Base-by-base conservation (phyloP, 805 yeast genomes). In the Saccharomyces jurei region DNA sequence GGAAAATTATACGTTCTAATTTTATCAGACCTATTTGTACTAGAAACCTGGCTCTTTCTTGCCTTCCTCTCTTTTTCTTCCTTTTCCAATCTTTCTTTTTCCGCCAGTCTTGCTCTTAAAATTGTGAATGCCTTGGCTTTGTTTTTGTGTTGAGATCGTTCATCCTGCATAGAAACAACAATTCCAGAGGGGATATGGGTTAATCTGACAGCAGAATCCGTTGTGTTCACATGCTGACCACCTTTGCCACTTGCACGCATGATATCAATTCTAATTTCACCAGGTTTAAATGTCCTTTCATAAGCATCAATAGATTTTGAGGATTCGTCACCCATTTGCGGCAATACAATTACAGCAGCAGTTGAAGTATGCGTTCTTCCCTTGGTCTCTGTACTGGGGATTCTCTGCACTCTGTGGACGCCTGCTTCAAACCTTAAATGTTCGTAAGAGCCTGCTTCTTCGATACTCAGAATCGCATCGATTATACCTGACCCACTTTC, bases 171-270 rank as follows among this genome's bases (percentile, higher is more conserved):
- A 50, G 83, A 78, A 2, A 94, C 97, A 4, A 82, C 83, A 44
- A 89, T 83, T 2, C 97, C 97, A 0, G 96, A 83, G 4, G 98
- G 97, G 14, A 87, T 75, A 72, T 94, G 99, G 1, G 92, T 89
- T 28, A 94, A 73, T 62, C 99, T 78, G 13, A 94, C 98, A 0
- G 99, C 99, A 1, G 97, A 89, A 66, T 92, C 98, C 0, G 98
- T 94, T 13, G 96, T 92, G 67, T 92, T 92, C 41, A 92, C 99
- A 66, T 92, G 98, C 73, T 92, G 99, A 0, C 99, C 99, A 54
- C 99, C 99, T 59, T 94, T 86, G 2, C 99, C 99, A 54, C 96
- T 83, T 0, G 98, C 89, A 61, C 99, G 78, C 96, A 92, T 94
- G n/a, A 94, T 90, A 67, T 94, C 99, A 3, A 94, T 83, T 54